A percentile compares a stretch with the other conserved stretches of the same genome.
These are phyloP conservation scores for Teratosphaeriaceae sp. DNA, from an alignment of 2,329 filamentous ascomycete genomes.

Conservation along the genomic window DNA sequence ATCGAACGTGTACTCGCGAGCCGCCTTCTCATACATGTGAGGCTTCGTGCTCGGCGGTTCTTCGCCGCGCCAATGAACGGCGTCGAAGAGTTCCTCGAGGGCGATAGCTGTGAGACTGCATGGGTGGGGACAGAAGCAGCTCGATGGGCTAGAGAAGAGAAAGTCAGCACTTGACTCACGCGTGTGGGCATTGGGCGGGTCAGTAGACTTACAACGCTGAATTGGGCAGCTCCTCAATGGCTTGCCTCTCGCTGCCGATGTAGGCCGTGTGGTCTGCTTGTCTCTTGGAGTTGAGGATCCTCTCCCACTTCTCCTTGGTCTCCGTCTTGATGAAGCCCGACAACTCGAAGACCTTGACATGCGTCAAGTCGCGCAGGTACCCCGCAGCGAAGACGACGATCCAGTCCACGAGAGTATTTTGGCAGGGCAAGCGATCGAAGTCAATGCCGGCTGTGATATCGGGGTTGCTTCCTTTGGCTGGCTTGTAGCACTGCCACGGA, in stretches of 20 bases:
- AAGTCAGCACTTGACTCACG: not conserved
- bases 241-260: not conserved
- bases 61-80: no score
- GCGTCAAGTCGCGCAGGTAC: not conserved
- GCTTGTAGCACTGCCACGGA: not conserved
- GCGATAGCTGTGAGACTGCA: not conserved
- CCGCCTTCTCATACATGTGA: no score
- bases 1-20: no score
- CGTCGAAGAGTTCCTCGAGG: no score
- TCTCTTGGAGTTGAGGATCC: not conserved
- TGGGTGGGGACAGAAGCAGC: not conserved
- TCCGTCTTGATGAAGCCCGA: constrained; percentile 2
- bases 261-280: not conserved
- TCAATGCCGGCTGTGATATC: not conserved
- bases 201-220: not conserved
- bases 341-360: not conserved
- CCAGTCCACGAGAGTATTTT: constrained; percentile 1
- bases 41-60: no score
- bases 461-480: no score
- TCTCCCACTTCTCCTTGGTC: constrained; percentile 6
- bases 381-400: constrained; percentile 4
- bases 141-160: not conserved
- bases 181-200: not conserved
- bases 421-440: constrained; percentile 3
- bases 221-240: not conserved